Base-by-base conservation (phyloP, 2,329 filamentous ascomycete species). In the Talaromyces amestolkiae region DNA sequence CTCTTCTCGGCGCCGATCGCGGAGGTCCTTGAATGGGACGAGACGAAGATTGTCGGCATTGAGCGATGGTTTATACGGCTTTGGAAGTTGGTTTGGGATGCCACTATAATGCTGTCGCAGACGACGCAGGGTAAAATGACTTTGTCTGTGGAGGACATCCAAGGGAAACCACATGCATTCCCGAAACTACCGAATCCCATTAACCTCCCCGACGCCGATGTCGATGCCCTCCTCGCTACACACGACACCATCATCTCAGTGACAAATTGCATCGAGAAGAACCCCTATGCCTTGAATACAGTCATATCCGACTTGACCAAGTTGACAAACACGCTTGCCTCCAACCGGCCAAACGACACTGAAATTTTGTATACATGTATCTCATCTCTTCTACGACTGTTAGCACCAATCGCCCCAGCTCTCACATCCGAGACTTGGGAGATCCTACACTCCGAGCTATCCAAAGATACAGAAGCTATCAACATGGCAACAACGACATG, bases 11-110 rank as follows among this genome's bases (percentile, higher is more conserved):
- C 93, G 0, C 92, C 93, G 0, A 90, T 96, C 15, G 87, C 84
- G 49, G 92, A 96, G 65, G 86, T 95, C 1, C 84, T 97, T 1
- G 91, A 95, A 75, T 97, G 93, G 92, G 92, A 96, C 63, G 91
- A 92, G 72, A 81, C 84, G 47, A 94, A 93, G 75, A 94, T 97
- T 59, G 81, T 88, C 0, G 93, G 93, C 2, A 86, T 96, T 19
- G 90, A 91, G 59, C 86, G 93, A 61, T 97, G 93, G 93, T 83
- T 96, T 17, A 82, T 83, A 3, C 85, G 90, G 22, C 74, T 96
- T 17, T 80, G 88, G 75, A 86, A 88, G 53, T 78, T 89, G 37
- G 83, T 89, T 5, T 69, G 65, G 22, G 78, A 80, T 49, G 68
- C 75, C 11, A 71, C 71, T 65, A 65, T 75, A 31, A 72, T 56